phyloP scores from a whole-genome alignment of 805 yeast genomes.

The Metschnikowia henanensis region DNA sequence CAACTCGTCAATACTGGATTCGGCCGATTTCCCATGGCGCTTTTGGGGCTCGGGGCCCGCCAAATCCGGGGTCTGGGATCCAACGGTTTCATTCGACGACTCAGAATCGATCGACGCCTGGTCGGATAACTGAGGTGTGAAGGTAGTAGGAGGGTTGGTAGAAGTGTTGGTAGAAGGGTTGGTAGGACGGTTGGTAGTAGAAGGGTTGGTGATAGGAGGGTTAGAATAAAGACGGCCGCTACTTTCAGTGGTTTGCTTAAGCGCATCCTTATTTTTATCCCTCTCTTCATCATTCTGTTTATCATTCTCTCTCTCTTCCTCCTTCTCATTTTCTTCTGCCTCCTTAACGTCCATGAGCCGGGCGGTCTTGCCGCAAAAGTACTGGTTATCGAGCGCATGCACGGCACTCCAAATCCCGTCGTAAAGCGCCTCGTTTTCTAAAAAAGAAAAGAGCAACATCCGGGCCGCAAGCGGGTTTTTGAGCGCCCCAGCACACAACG shows the following conservation, averaged over 20 bases:
- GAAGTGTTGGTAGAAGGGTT: background rate
- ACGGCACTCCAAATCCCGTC: conserved; percentile 37
- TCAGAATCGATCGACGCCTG: conserved; percentile 4
- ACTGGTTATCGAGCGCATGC: conserved; percentile 25
- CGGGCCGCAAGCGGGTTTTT: conserved; percentile 52
- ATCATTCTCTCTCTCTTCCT: background rate
- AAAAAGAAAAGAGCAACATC: conserved; percentile 51
- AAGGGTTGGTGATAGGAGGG: no score
- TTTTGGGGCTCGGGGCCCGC: background rate
- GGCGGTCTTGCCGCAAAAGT: conserved; percentile 23
- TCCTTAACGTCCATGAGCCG: conserved; percentile 11
- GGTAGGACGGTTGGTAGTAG: background rate
- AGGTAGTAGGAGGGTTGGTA: background rate
- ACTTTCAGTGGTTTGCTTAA: no score
- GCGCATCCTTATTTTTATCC: no score
- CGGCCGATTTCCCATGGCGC: no score
- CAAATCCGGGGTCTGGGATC: background rate
- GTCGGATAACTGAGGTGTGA: background rate
- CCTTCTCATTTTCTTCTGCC: background rate
- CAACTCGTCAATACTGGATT: conserved; percentile 2
- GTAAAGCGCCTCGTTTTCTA: conserved; percentile 41
- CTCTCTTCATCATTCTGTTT: background rate
- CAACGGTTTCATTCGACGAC: background rate
- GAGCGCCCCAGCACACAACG: conserved; percentile 53
- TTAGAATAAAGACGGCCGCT: no score